A percentile compares a stretch with the other conserved stretches of the same genome.
phyloP scores from a whole-genome alignment of 768 basidiomycete genomes.

The Peribolospora baueri region DNA sequence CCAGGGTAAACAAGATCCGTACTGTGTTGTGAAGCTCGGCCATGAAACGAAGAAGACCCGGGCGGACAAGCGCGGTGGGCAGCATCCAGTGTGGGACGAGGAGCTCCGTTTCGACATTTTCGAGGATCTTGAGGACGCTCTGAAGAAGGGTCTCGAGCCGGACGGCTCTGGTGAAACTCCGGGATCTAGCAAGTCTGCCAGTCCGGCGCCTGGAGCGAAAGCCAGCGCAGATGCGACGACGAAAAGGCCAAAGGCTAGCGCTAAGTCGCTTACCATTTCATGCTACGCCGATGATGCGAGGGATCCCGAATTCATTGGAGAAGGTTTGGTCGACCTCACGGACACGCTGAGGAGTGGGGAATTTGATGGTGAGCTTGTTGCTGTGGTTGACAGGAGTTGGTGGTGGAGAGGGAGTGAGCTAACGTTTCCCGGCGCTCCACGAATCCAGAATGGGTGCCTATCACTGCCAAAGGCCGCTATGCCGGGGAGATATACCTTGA shows the following conservation, averaged over 20 bases:
- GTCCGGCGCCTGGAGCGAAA: constrained; percentile 12
- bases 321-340: constrained; percentile 46
- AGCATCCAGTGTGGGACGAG: constrained; percentile 79
- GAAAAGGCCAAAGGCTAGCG: constrained; percentile 11
- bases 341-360: constrained; percentile 64
- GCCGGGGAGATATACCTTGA: constrained; percentile 77
- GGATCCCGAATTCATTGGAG: constrained; percentile 57
- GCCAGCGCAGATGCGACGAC: constrained; percentile 9
- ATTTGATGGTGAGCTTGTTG: constrained; percentile 48
- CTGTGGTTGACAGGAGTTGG: background rate
- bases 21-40: constrained; percentile 39
- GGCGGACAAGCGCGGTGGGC: constrained; percentile 62
- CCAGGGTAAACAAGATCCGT: constrained; percentile 57
- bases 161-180: background rate
- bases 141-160: constrained; percentile 5
- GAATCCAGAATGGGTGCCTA: constrained; percentile 66
- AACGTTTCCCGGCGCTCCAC: constrained; percentile 14
- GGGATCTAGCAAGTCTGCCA: constrained; percentile 5
- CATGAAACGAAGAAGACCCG: constrained; percentile 42
- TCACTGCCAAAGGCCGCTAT: constrained; percentile 51
- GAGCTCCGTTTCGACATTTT: constrained; percentile 60
- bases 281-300: constrained; percentile 60
- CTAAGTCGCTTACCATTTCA: constrained; percentile 37
- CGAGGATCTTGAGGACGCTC: constrained; percentile 24
- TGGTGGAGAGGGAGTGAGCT: constrained; percentile 12